Percentiles rank a stretch among this genome's conserved stretches.
These are phyloP conservation scores for Leucosporidium creatinivorum DNA, from an alignment of 768 basidiomycete species.

Conservation along the genomic window DNA sequence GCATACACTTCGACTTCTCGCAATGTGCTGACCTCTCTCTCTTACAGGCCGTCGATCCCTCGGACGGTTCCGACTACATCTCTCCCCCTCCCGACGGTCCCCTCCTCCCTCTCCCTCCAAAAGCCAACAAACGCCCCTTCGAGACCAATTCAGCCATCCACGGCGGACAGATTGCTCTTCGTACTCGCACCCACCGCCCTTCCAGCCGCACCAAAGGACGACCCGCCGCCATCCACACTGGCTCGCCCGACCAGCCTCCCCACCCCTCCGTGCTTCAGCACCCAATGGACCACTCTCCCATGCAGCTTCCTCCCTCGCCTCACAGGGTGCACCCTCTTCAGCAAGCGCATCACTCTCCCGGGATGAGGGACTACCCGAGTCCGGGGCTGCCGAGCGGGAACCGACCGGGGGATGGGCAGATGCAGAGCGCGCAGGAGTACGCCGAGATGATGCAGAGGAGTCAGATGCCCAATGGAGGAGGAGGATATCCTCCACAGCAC, in stretches of 20 bases:
- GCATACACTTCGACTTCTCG: not conserved
- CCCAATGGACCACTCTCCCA: not conserved
- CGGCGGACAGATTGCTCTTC: conserved; percentile 32
- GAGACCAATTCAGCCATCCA: conserved; percentile 29
- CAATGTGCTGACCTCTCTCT: not conserved
- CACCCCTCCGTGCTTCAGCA: not conserved
- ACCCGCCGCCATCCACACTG: conserved; percentile 19
- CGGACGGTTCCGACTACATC: conserved; percentile 26
- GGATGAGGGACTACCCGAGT: not conserved
- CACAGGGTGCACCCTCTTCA: not conserved
- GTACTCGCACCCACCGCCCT: conserved; percentile 28
- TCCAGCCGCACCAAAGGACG: not conserved
- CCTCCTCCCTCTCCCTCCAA: conserved; percentile 26
- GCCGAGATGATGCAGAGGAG: conserved; percentile 24
- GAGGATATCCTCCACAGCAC: not conserved
- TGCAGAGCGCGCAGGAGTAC: conserved; percentile 18
- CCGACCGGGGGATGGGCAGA: not conserved
- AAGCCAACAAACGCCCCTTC: conserved; percentile 30
- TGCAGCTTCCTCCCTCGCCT: not conserved
- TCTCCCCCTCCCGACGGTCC: conserved; percentile 31
- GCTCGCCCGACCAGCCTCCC: not conserved
- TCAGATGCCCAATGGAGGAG: not conserved
- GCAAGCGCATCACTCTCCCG: not conserved
- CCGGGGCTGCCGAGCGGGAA: not conserved
- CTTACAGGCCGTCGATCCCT: conserved; percentile 17